phyloP scores from a whole-genome alignment of 148 eudicot species.

The Heliosperma pusillum region DNA sequence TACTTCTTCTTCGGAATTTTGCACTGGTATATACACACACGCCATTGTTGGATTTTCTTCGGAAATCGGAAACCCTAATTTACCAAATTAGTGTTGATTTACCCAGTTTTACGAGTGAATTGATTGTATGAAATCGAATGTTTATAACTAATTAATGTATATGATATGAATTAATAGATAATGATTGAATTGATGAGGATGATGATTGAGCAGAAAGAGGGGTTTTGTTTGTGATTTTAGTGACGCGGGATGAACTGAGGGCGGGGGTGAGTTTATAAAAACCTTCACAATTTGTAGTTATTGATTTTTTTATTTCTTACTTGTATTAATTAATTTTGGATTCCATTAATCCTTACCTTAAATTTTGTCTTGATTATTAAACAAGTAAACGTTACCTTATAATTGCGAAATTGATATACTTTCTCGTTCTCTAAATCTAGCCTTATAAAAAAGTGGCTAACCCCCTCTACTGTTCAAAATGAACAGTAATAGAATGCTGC shows the following conservation, averaged over 20 bases:
- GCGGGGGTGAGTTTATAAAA: not conserved
- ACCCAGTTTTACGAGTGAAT: no score
- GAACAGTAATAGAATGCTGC: no score
- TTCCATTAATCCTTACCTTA: no score
- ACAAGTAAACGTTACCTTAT: no score
- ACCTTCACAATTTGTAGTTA: not conserved
- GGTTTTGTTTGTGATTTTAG: not conserved
- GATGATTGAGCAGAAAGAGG: not conserved
- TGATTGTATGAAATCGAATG: not conserved
- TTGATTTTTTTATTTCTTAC: no score
- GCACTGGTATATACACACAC: slow-evolving; percentile 83
- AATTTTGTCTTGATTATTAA: no score
- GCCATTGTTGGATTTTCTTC: slow-evolving; percentile 39
- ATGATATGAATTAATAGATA: not conserved
- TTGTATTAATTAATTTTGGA: no score
- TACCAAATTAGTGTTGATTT: not conserved
- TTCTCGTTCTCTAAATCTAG: no score
- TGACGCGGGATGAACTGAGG: not conserved
- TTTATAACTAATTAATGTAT: not conserved
- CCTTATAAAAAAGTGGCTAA: no score
- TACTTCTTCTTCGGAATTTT: slow-evolving; percentile 88
- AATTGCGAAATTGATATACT: no score
- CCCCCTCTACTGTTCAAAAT: no score
- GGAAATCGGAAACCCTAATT: slow-evolving; percentile 25
- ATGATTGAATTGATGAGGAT: not conserved